A percentile compares a stretch with the other conserved stretches of the same genome.
Evolutionary conservation across 169 alveolate species (phyloP).

Genomic region (Plasmodium cynomolgi): DNA sequence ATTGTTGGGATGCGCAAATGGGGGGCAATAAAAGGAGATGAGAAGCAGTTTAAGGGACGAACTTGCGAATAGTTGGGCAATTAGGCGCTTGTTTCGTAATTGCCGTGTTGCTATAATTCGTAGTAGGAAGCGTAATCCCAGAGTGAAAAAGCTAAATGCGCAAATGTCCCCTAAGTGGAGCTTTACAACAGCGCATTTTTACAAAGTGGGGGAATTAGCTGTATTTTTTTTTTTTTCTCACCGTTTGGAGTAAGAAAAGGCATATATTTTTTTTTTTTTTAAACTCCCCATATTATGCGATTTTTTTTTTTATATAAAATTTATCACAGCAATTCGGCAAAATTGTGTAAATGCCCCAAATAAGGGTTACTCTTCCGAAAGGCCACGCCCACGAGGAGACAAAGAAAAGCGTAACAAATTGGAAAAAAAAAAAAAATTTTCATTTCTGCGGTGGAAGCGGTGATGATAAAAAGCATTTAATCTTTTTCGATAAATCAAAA

Average conservation of each 20-base stretch:
- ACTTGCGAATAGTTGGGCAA: background rate
- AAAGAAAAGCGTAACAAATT: background rate
- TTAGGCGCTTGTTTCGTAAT: background rate
- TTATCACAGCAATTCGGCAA: background rate
- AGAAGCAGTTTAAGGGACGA: background rate
- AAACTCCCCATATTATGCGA: background rate
- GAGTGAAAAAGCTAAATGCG: background rate
- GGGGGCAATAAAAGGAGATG: background rate
- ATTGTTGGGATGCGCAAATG: background rate
- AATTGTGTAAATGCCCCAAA: background rate
- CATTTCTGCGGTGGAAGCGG: background rate
- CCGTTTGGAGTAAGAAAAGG: too few species aligned
- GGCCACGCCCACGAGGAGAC: background rate
- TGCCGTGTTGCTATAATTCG: background rate
- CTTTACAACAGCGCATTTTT: background rate
- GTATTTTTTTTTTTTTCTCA: too few species aligned
- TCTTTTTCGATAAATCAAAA: too few species aligned
- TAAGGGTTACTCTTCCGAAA: background rate
- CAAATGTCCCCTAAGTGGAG: background rate
- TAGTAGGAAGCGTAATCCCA: background rate
- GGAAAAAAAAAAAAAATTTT: background rate
- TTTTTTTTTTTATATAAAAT: too few species aligned
- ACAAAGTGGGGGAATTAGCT: background rate
- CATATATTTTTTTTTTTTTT: too few species aligned
- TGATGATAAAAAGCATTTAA: background rate